Conservation (phyloP, 1,139 yeast species). For the Pichia sp. region DNA sequence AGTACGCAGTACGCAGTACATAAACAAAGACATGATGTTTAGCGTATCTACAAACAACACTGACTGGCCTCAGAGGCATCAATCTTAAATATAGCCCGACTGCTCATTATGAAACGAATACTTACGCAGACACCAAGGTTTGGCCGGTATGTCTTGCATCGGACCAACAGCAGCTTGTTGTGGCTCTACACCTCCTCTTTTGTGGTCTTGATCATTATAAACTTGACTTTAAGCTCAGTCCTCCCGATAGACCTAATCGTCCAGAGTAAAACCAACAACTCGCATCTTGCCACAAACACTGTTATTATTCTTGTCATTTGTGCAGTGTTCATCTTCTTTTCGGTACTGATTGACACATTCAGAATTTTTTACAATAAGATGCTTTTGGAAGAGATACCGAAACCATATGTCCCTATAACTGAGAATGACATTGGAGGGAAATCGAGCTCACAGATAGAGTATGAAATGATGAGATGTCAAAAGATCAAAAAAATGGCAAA, state of each 20-base stretch:
- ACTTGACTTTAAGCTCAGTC: constrained; percentile 36
- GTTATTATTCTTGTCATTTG: constrained; percentile 65
- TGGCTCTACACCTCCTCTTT: constrained; percentile 50
- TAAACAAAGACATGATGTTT: too few species aligned
- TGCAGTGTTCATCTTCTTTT: constrained; percentile 46
- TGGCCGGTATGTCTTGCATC: too few species aligned
- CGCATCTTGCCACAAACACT: constrained; percentile 39
- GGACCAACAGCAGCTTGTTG: too few species aligned
- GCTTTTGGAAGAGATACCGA: constrained; percentile 68
- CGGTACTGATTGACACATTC: constrained; percentile 36
- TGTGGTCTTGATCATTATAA: constrained; percentile 32
- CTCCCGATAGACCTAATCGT: constrained; percentile 49
- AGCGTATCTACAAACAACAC: too few species aligned
- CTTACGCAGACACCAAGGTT: too few species aligned
- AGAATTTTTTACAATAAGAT: constrained; percentile 55
- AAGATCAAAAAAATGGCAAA: constrained; percentile 43
- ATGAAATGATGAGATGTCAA: constrained; percentile 39
- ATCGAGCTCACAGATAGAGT: constrained; percentile 36
- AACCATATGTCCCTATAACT: constrained; percentile 59
- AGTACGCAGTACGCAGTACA: too few species aligned
- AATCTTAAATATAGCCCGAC: too few species aligned
- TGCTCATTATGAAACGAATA: too few species aligned
- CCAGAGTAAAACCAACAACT: constrained; percentile 37
- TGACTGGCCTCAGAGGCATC: too few species aligned
- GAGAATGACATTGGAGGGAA: constrained; percentile 54